phyloP scores from a whole-genome alignment of 1,284 basidiomycete species.

The Trametes hirsuta region DNA sequence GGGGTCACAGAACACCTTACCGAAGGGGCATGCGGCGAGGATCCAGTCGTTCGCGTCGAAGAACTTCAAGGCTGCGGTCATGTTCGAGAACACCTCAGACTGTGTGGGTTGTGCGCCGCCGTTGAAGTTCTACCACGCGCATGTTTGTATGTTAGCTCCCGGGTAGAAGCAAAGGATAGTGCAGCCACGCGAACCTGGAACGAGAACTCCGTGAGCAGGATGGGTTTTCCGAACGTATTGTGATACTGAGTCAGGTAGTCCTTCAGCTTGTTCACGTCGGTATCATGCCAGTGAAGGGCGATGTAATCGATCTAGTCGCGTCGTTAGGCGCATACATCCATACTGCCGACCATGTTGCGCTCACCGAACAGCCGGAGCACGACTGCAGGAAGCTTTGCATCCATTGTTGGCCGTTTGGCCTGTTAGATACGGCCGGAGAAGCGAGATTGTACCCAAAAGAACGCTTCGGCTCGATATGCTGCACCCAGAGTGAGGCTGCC shows the following conservation, averaged over 20 bases:
- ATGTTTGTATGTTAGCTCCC: slow-evolving; percentile 2
- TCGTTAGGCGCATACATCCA: slow-evolving; percentile 14
- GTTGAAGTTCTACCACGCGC: slow-evolving; percentile 56
- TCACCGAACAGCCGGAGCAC: slow-evolving; percentile 56
- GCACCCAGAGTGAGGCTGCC: slow-evolving; percentile 59
- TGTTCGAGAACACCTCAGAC: slow-evolving; percentile 58
- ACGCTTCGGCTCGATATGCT: slow-evolving; percentile 63
- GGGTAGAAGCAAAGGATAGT: background rate
- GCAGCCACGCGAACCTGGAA: slow-evolving; percentile 48
- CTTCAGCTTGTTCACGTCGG: slow-evolving; percentile 50
- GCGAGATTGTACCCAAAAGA: slow-evolving; percentile 59
- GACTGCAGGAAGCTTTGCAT: slow-evolving; percentile 56
- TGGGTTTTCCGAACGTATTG: slow-evolving; percentile 36
- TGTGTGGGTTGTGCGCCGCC: slow-evolving; percentile 54
- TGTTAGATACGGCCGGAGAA: slow-evolving; percentile 69
- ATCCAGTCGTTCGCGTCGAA: slow-evolving; percentile 61
- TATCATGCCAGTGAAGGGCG: slow-evolving; percentile 67
- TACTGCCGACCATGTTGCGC: slow-evolving; percentile 28
- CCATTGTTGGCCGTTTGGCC: slow-evolving; percentile 62
- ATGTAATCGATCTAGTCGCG: slow-evolving; percentile 41
- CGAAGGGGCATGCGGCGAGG: slow-evolving; percentile 69
- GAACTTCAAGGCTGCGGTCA: slow-evolving; percentile 55
- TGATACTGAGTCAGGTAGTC: slow-evolving; percentile 54
- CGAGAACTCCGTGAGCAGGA: slow-evolving; percentile 75
- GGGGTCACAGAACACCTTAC: slow-evolving; percentile 41